Conservation (phyloP, 2,329 filamentous ascomycete species). For the Penicillium decumbens region DNA sequence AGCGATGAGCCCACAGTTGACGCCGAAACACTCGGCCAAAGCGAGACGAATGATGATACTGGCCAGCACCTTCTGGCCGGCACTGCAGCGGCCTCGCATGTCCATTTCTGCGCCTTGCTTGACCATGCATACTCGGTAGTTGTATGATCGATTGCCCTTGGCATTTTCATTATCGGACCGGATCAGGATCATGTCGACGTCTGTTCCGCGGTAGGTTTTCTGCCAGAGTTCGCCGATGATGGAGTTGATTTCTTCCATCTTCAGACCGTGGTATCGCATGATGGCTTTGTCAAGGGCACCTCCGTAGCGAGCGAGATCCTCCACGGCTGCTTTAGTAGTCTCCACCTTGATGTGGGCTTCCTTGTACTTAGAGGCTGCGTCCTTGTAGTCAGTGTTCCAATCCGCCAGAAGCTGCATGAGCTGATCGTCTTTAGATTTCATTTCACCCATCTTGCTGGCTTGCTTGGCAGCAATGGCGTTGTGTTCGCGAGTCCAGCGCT, state of each 20-base stretch:
- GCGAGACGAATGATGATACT: constrained; percentile 97
- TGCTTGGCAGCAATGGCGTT: constrained; percentile 68
- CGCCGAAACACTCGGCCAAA: constrained; percentile 90
- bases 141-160: constrained; percentile 76
- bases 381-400: constrained; percentile 81
- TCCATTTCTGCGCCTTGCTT: constrained; percentile 98
- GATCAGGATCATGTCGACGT: constrained; percentile 95
- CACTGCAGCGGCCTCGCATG: constrained; percentile 96
- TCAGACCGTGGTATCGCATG: constrained; percentile 91
- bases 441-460: constrained; percentile 67
- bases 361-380: constrained; percentile 74
- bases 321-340: constrained; percentile 87
- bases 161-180: constrained; percentile 79
- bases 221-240: constrained; percentile 97
- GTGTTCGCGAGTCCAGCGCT: constrained; percentile 61
- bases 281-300: constrained; percentile 89
- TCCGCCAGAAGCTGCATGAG: constrained; percentile 67
- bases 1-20: constrained; percentile 92
- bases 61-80: constrained; percentile 92
- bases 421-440: constrained; percentile 81
- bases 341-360: constrained; percentile 84
- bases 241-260: constrained; percentile 97
- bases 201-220: constrained; percentile 91
- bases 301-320: constrained; percentile 78
- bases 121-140: constrained; percentile 97